Conservation (phyloP, 2,329 filamentous ascomycete species). For the Colletotrichum gloeosporioides region DNA sequence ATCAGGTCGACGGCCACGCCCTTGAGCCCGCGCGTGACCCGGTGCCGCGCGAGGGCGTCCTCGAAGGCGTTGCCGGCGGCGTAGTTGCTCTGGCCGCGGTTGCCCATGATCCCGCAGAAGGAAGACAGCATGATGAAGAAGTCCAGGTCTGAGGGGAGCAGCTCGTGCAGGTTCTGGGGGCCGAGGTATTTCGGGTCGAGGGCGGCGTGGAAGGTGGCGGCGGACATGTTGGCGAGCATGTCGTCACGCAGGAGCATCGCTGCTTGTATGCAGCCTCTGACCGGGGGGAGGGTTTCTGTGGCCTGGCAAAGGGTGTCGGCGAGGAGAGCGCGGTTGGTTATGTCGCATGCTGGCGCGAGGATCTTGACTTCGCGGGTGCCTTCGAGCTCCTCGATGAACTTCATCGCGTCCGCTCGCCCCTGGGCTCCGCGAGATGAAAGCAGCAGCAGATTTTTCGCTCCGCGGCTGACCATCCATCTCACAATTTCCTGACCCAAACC, state of each 20-base stretch:
- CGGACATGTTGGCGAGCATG: constrained; percentile 54
- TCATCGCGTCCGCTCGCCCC: not conserved
- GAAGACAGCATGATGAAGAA: constrained; percentile 60
- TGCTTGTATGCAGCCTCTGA: constrained; percentile 39
- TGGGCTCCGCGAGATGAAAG: constrained; percentile 35
- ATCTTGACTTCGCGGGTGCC: constrained; percentile 33
- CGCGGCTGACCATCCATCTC: constrained; percentile 53
- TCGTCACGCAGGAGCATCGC: constrained; percentile 43
- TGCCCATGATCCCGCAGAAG: constrained; percentile 60
- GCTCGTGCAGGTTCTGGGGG: constrained; percentile 50
- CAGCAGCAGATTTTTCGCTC: constrained; percentile 55
- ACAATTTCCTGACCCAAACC: constrained; percentile 58
- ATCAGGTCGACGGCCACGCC: not conserved
- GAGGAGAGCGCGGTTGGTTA: constrained; percentile 37
- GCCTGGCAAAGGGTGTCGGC: constrained; percentile 22
- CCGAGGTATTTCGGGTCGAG: constrained; percentile 55
- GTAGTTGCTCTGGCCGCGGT: constrained; percentile 63
- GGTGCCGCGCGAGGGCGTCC: constrained; percentile 42
- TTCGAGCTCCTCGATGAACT: constrained; percentile 37
- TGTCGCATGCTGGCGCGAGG: constrained; percentile 42
- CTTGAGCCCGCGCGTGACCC: not conserved
- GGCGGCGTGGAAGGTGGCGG: constrained; percentile 45
- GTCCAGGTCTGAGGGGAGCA: constrained; percentile 34
- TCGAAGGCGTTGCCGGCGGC: constrained; percentile 58
- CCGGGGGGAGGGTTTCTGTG: constrained; percentile 25